These are phyloP conservation scores for Chlorella sp. DNA, from an alignment of 139 green algal species.

Conservation along the genomic window DNA sequence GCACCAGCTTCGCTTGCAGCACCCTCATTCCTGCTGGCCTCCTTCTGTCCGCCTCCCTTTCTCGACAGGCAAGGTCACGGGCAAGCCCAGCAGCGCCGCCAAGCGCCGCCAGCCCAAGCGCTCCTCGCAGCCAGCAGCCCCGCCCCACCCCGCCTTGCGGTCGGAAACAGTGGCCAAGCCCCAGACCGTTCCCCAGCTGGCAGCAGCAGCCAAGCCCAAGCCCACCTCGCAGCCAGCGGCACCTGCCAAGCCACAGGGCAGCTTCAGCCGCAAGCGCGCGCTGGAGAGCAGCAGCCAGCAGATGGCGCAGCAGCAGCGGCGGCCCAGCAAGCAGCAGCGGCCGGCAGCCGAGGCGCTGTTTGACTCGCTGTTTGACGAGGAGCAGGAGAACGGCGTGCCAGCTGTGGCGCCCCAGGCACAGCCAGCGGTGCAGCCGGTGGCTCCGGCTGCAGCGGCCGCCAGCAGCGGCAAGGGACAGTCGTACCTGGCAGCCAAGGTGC, in stretches of 20 bases:
- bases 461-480: neutral
- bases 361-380: conserved; percentile 15
- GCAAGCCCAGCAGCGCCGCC: neutral
- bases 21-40: too few relatives aligned
- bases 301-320: neutral
- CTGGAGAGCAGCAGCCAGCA: neutral
- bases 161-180: neutral
- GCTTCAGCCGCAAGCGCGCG: conserved; percentile 27
- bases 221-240: neutral
- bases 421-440: neutral
- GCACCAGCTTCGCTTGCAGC: too few relatives aligned
- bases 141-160: too few relatives aligned
- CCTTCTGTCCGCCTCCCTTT: too few relatives aligned
- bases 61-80: neutral
- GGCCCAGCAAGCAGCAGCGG: neutral
- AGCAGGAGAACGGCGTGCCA: neutral
- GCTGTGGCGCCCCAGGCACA: neutral
- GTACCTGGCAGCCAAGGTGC: conserved; percentile 16
- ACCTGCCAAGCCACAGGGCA: neutral
- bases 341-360: conserved; percentile 22
- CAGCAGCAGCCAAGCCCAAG: neutral
- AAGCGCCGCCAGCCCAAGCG: too few relatives aligned
- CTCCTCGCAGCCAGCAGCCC: too few relatives aligned
- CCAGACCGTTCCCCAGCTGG: too few relatives aligned
- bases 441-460: neutral